These are phyloP conservation scores for Pleurotus ostreatus DNA, from an alignment of 768 basidiomycete species.

Conservation along the genomic window DNA sequence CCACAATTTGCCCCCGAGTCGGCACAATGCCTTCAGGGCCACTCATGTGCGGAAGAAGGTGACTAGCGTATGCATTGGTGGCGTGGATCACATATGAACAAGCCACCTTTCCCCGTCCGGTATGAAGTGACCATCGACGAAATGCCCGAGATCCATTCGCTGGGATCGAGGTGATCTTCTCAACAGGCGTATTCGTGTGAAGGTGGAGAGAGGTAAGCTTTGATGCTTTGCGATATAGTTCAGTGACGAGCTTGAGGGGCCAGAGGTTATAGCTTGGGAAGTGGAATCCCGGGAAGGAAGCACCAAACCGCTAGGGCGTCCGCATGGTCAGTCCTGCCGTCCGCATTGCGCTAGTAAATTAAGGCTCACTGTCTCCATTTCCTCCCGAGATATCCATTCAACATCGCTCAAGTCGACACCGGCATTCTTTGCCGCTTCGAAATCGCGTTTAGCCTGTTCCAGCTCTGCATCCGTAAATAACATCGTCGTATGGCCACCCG, in stretches of 20 bases:
- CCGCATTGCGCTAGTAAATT: neutral
- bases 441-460: constrained; percentile 35
- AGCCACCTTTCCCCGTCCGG: constrained; percentile 59
- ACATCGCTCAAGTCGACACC: constrained; percentile 43
- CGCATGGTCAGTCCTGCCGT: neutral
- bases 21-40: constrained; percentile 60
- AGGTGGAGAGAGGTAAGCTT: constrained; percentile 38
- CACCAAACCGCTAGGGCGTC: constrained; percentile 33
- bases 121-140: constrained; percentile 52
- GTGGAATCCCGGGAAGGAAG: constrained; percentile 47
- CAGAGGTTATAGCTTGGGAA: constrained; percentile 64
- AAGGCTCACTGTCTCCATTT: constrained; percentile 42
- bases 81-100: constrained; percentile 76
- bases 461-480: constrained; percentile 46
- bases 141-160: constrained; percentile 4
- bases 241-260: constrained; percentile 78
- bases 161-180: constrained; percentile 28
- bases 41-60: constrained; percentile 68
- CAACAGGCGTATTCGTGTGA: constrained; percentile 75
- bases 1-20: constrained; percentile 64
- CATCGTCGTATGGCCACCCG: constrained; percentile 49
- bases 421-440: constrained; percentile 46
- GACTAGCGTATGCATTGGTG: constrained; percentile 79
- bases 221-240: constrained; percentile 46
- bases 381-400: constrained; percentile 41